Percentiles rank a stretch among this genome's conserved stretches.
Evolutionary conservation across 1,284 basidiomycete genomes (phyloP).

Genomic region (Malassezia japonica): DNA sequence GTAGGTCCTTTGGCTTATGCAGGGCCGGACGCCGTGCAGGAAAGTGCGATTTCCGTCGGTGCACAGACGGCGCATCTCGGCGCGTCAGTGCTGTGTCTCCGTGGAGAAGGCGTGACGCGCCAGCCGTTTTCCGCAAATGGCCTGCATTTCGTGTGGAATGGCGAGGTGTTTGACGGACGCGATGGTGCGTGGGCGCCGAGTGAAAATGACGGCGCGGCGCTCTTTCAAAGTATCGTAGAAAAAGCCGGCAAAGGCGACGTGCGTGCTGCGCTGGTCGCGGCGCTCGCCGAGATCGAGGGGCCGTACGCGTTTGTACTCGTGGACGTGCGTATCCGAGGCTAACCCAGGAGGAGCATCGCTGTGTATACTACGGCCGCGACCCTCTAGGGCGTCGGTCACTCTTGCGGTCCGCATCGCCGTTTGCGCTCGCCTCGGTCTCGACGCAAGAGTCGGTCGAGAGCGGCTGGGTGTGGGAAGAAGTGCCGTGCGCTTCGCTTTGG

Average conservation of each 20-base stretch:
- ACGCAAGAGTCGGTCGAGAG: constrained; percentile 36
- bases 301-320: constrained; percentile 39
- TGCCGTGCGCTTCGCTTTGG: constrained; percentile 58
- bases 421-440: constrained; percentile 59
- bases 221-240: constrained; percentile 18
- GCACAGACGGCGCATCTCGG: not conserved
- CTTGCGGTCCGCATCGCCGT: constrained; percentile 47
- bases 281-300: constrained; percentile 28
- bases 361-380: constrained; percentile 72
- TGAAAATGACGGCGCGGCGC: constrained; percentile 26
- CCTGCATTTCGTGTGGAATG: constrained; percentile 37
- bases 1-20: not conserved
- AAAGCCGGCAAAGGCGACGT: not conserved
- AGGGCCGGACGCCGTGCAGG: not conserved
- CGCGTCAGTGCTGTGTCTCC: constrained; percentile 32
- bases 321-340: constrained; percentile 22
- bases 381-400: constrained; percentile 84
- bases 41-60: not conserved
- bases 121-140: constrained; percentile 27
- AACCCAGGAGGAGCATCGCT: constrained; percentile 21
- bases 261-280: not conserved
- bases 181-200: constrained; percentile 8
- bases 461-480: constrained; percentile 56
- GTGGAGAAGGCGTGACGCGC: constrained; percentile 22
- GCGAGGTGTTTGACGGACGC: constrained; percentile 31